Evolutionary conservation across 2,329 filamentous ascomycete genomes (phyloP).

Genomic region (Penicillium sp.): DNA sequence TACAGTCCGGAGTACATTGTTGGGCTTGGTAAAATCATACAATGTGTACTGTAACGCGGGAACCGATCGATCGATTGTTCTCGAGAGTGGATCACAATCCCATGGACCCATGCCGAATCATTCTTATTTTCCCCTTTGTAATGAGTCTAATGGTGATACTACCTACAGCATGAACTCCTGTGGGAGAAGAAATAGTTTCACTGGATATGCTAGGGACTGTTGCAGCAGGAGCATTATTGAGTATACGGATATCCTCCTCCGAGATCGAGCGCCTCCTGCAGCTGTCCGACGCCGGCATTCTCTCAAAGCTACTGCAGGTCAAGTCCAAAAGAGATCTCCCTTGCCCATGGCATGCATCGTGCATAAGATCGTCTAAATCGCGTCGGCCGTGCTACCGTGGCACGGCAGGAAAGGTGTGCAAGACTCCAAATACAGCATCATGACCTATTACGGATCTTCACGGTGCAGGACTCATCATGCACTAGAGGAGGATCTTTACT

Average conservation of each 20-base stretch:
- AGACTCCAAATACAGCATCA: not conserved
- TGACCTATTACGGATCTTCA: conserved; percentile 11
- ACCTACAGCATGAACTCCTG: not conserved
- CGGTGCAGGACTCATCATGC: conserved; percentile 6
- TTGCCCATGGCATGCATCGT: conserved; percentile 17
- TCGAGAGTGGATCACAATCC: not conserved
- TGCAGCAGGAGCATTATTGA: not conserved
- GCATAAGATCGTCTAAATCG: conserved; percentile 5
- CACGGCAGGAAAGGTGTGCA: not conserved
- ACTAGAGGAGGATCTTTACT: conserved; percentile 14
- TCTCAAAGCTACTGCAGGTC: not conserved
- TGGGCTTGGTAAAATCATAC: not conserved
- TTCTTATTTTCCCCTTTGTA: not conserved
- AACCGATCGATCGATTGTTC: not conserved
- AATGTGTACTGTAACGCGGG: not conserved
- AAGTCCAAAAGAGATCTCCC: not conserved
- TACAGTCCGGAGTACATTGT: no score
- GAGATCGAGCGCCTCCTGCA: not conserved
- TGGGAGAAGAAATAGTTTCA: not conserved
- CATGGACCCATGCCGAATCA: not conserved
- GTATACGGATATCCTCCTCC: not conserved
- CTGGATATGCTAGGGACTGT: not conserved
- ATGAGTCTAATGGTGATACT: not conserved
- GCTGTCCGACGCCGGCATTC: not conserved
- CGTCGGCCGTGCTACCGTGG: not conserved